Evolutionary conservation across 306 rosid species (phyloP), one percentile per base, ranked within the genome.

Genomic region (Cajanus cajan): DNA sequence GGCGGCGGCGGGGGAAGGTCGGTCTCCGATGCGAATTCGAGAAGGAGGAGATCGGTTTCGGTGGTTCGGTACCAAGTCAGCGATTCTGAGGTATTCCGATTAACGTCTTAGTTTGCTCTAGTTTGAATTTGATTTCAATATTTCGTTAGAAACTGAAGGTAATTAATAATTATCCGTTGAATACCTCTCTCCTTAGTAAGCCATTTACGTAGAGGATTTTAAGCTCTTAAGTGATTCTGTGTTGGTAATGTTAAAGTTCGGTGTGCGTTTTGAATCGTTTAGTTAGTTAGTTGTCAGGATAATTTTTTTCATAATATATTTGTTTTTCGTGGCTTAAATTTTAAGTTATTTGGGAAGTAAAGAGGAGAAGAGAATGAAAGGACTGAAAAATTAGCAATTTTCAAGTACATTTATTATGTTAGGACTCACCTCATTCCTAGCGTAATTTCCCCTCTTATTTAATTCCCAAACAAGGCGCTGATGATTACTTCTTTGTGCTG

Each of bases 51-150:
- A 39, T 93, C 98, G 58, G 84, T 93, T 66, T 96, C 99, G 19
- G 99, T 91, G 55, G 96, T 88, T 74, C 88, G 93, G 52, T 93
- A 82, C 78, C 96, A 91, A 85, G 87, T 91, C 81, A 93, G 99
- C 77, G 99, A 96, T 84, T 93, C 93, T 7, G 99, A 93, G 98
- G 99, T 96, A 77, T 73, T 50, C 21, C 12, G 14, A 48, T 50
- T 4, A 40, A 19, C 41, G 7, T 66, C 21, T 57, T 39, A 2
- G 16, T 68, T 37, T 16, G 28, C 18, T 33, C 7, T 41, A 3
- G 8, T 22, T 80, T 19, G 76, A 15, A 43, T 73, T 76, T 63
- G 25, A 15, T 37, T 48, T 68, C 36, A 66, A 6, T 73, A n/a
- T 34, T 57, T 78, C 21, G 71, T 63, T 41, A 8, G 21, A 41